Base-by-base conservation (phyloP, 2,329 filamentous ascomycete genomes). In the Penicillium sp. region DNA sequence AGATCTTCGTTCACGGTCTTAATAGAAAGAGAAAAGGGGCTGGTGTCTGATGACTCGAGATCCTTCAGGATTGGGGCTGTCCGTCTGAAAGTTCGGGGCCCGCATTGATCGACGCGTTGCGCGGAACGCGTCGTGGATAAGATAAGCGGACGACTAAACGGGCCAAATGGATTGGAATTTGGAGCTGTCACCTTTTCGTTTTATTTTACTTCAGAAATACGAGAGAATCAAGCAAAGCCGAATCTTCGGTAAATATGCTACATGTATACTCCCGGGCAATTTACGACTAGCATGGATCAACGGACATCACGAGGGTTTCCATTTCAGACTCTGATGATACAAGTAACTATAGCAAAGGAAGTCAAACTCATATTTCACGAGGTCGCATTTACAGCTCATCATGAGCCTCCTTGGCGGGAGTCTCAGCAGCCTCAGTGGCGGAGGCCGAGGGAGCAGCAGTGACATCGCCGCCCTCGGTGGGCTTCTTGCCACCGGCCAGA, bases 401-500 rank as follows among this genome's bases (percentile, higher is more conserved):
- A 58, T 78, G 76, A 10, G 63, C 66, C 49, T 68, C 61, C 60
- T 75, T 67, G 27, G 67, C 63, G 16, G 68, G 59, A 54, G 67
- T 63, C 60, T 70, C 69, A n/a, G 63, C 56, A 44, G 60, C 61
- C 63, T 65, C 58, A 40, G 61, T 50, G 37, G 50, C 50, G 2
- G 63, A 59, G 18, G 59, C 60, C 10, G 50, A 52, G 27, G 67
- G 50, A 7, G 63, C 61, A 24, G 67, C 64, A 27, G 67, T 69
- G 57, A 74, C 72, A 41, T 59, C 70, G 27, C 65, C 76, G 54
- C 80, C 78, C 65, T 77, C 79, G 74, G 88, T 83, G 69, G 85
- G 83, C 58, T 81, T 81, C 37, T 78, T 76, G 67, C 84, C 83
- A 69, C 81, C 78, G 67, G 82, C 80, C 56, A 82, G 78, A 63